phyloP scores from a whole-genome alignment of 345 rosid species.

The Moricandia arvensis region DNA sequence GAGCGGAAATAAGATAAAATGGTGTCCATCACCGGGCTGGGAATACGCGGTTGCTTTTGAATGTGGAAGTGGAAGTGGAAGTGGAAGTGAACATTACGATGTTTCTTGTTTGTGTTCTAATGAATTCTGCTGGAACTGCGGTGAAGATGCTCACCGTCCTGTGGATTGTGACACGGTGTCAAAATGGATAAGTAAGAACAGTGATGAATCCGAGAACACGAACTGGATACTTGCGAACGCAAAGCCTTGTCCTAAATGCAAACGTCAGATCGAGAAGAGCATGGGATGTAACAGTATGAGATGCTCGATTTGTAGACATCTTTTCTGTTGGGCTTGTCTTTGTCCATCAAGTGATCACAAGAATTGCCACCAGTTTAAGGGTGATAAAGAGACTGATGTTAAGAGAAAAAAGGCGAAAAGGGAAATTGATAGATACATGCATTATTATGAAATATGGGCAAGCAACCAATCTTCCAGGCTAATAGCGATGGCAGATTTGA shows the following conservation, averaged over 20 bases:
- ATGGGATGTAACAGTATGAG: constrained; percentile 29
- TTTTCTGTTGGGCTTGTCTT: constrained; percentile 33
- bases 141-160: constrained; percentile 32
- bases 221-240: constrained; percentile 32
- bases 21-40: constrained; percentile 99
- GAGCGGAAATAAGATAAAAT: constrained; percentile 77
- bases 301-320: constrained; percentile 2
- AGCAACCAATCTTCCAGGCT: constrained; percentile 21
- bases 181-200: constrained; percentile 17
- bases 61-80: no score
- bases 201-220: constrained; percentile 26
- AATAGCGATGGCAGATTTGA: constrained; percentile 11
- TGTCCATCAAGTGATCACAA: not conserved
- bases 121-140: constrained; percentile 31
- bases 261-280: constrained; percentile 31
- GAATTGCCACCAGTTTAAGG: constrained; percentile 34
- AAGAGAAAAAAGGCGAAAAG: constrained; percentile 14
- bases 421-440: not conserved
- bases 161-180: constrained; percentile 29
- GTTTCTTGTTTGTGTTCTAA: constrained; percentile 30
- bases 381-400: constrained; percentile 11
- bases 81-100: not conserved
- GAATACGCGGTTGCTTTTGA: constrained; percentile 47
- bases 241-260: constrained; percentile 37
- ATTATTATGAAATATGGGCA: constrained; percentile 32